Percentiles rank a stretch among this genome's conserved stretches.
Evolutionary conservation across 495 filamentous ascomycete genomes (phyloP).

Genomic region (Geoglossum glabrum): DNA sequence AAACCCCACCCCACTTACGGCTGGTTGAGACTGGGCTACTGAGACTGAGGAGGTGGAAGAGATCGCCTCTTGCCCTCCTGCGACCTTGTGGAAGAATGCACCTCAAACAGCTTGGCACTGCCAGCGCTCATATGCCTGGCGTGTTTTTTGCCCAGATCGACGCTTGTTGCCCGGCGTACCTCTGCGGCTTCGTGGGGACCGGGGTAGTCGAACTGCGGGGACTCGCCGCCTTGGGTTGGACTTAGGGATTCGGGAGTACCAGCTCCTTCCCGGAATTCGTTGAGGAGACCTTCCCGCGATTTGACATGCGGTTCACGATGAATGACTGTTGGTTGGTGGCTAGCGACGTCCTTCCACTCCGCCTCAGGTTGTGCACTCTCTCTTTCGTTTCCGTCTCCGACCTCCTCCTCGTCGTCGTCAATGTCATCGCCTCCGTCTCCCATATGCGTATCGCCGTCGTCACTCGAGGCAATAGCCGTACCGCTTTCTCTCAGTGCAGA

Average conservation of each 20-base stretch:
- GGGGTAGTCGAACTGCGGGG: slow-evolving; percentile 13
- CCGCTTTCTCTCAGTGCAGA: slow-evolving; percentile 19
- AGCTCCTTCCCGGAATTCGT: slow-evolving; percentile 29
- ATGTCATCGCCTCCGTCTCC: slow-evolving; percentile 17
- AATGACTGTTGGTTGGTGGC: slow-evolving; percentile 34
- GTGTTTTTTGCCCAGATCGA: slow-evolving; percentile 39
- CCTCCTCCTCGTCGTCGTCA: slow-evolving; percentile 9
- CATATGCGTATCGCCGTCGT: slow-evolving; percentile 13
- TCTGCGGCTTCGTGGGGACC: slow-evolving; percentile 8
- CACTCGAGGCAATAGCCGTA: slow-evolving; percentile 19
- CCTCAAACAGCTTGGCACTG: slow-evolving; percentile 46
- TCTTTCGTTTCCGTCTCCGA: neutral
- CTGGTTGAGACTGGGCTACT: too few species aligned
- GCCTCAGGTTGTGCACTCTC: neutral
- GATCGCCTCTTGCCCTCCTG: slow-evolving; percentile 12
- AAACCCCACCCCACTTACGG: too few species aligned
- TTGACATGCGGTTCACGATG: slow-evolving; percentile 32
- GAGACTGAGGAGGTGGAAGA: too few species aligned
- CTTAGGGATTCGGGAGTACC: slow-evolving; percentile 4
- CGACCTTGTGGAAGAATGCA: slow-evolving; percentile 28
- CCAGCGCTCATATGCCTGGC: slow-evolving; percentile 52
- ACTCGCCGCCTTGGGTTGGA: slow-evolving; percentile 15
- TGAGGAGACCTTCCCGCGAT: slow-evolving; percentile 48
- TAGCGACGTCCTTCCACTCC: slow-evolving; percentile 32
- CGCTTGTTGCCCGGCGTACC: slow-evolving; percentile 42